A percentile compares a stretch with the other conserved stretches of the same genome.
phyloP scores from a whole-genome alignment of 169 alveolate species.

The Plasmodium blacklocki region DNA sequence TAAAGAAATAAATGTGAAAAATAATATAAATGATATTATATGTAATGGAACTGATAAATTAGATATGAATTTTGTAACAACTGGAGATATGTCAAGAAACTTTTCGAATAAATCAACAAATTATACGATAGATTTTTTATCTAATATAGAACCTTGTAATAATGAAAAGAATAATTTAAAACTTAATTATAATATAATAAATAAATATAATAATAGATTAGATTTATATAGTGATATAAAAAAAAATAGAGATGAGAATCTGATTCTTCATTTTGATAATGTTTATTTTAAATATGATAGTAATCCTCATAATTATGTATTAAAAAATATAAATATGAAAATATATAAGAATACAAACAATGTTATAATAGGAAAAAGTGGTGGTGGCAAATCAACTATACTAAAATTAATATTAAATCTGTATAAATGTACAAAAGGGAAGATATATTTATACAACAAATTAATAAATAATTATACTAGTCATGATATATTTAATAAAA shows the following conservation, averaged over 20 bases:
- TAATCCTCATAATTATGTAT: slow-evolving; percentile 10
- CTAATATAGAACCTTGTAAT: neutral
- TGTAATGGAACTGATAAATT: neutral
- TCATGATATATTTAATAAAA: slow-evolving; percentile 18
- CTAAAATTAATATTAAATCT: slow-evolving; percentile 44
- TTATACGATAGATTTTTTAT: neutral
- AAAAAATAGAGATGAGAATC: neutral
- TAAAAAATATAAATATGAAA: slow-evolving; percentile 54
- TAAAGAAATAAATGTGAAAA: neutral
- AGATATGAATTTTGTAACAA: neutral
- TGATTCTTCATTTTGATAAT: slow-evolving; percentile 16
- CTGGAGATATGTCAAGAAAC: too few species aligned
- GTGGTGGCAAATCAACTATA: slow-evolving; percentile 58
- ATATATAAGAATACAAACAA: slow-evolving; percentile 37
- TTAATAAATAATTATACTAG: slow-evolving; percentile 18
- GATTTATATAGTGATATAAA: neutral
- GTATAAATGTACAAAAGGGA: slow-evolving; percentile 53
- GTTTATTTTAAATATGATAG: slow-evolving; percentile 24
- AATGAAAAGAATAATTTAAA: neutral
- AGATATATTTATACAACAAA: slow-evolving; percentile 41
- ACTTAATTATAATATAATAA: neutral
- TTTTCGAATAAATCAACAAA: neutral
- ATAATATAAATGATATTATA: neutral
- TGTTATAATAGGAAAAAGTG: slow-evolving; percentile 54
- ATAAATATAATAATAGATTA: neutral